Evolutionary conservation across 2,329 filamentous ascomycete genomes (phyloP).

Genomic region (Sporothrix inflata): DNA sequence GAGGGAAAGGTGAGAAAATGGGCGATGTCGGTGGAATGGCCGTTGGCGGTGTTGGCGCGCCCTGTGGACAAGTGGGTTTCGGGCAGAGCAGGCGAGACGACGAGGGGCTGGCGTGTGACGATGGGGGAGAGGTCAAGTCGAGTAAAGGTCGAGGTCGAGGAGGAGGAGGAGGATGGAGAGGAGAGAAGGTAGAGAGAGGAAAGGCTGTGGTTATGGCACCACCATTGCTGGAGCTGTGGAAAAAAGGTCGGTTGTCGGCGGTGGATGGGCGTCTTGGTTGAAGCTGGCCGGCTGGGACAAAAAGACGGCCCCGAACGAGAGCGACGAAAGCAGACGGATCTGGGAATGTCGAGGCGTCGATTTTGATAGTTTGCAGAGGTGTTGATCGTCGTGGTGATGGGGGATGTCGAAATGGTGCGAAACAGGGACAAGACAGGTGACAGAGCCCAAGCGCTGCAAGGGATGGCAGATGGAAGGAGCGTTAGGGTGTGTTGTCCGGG

Average conservation of each 20-base stretch:
- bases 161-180: neutral
- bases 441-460: slow-evolving; percentile 19
- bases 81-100: neutral
- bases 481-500: neutral
- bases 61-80: too few relatives aligned
- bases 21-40: neutral
- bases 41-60: neutral
- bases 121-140: neutral
- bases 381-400: slow-evolving; percentile 15
- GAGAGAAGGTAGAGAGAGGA: neutral
- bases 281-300: neutral
- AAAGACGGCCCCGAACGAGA: too few relatives aligned
- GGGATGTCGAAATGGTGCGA: slow-evolving; percentile 15
- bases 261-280: neutral
- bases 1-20: neutral
- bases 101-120: neutral
- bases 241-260: neutral
- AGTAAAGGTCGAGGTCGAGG: neutral
- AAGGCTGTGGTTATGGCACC: slow-evolving; percentile 18
- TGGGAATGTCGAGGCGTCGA: neutral
- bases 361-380: neutral
- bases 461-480: neutral
- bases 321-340: neutral
- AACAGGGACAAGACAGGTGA: slow-evolving; percentile 18
- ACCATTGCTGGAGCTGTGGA: slow-evolving; percentile 22